phyloP scores from a whole-genome alignment of 352 stramenopile species.

The Globisporangium yorkense region DNA sequence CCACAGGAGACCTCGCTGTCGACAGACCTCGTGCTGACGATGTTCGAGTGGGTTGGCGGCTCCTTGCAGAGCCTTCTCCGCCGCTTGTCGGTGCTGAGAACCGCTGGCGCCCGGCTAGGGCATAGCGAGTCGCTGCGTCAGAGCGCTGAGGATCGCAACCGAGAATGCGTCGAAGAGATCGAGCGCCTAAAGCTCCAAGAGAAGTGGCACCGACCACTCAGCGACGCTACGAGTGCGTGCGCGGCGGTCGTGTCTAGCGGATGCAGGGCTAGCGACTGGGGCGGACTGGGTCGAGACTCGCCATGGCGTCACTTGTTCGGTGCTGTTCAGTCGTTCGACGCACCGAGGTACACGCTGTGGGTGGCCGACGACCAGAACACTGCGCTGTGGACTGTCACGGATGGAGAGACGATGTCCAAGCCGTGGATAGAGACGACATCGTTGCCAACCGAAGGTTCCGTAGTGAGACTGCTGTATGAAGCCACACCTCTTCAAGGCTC shows the following conservation, averaged over 20 bases:
- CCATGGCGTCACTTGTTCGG: conserved; percentile 1
- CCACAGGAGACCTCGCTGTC: neutral
- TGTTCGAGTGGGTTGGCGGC: conserved; percentile 7
- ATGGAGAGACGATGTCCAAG: conserved; percentile 2
- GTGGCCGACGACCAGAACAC: neutral
- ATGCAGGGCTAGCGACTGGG: neutral
- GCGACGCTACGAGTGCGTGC: neutral
- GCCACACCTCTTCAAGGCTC: neutral
- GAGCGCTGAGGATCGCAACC: neutral
- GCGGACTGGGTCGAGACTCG: neutral
- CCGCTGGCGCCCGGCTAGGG: too few species aligned
- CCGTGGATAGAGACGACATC: neutral
- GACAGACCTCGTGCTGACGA: neutral
- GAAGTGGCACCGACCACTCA: neutral
- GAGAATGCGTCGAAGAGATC: neutral
- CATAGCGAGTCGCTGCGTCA: neutral
- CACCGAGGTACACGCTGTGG: neutral
- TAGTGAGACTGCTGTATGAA: neutral
- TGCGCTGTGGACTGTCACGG: neutral
- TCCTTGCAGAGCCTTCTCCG: conserved; percentile 4
- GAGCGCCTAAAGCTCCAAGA: neutral
- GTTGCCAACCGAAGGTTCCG: neutral
- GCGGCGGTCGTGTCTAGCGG: neutral
- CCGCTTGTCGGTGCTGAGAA: neutral
- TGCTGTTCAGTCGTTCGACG: neutral